Percentiles rank a stretch among this genome's conserved stretches.
These are phyloP conservation scores for Tulasnella sp. DNA, from an alignment of 768 basidiomycete species.

Conservation along the genomic window DNA sequence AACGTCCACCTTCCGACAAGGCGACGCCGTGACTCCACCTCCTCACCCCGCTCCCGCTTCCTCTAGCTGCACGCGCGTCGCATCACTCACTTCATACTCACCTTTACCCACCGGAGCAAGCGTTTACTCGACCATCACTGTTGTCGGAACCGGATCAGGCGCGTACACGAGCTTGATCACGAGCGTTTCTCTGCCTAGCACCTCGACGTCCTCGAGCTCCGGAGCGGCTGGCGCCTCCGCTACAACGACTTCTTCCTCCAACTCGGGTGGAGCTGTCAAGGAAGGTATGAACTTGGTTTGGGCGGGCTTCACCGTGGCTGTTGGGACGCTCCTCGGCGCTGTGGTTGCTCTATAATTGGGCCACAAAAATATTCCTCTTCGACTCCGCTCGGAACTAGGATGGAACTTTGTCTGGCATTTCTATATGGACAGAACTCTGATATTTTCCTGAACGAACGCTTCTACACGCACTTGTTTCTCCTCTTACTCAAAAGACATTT, in stretches of 20 bases:
- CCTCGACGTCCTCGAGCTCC: not conserved
- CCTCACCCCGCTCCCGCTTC: slow-evolving; percentile 35
- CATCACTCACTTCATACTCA: slow-evolving; percentile 7
- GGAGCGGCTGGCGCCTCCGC: not conserved
- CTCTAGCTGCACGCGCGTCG: slow-evolving; percentile 17
- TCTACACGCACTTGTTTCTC: too few relatives aligned
- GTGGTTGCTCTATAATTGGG: not conserved
- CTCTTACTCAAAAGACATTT: too few relatives aligned
- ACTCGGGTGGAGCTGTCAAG: not conserved
- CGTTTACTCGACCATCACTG: not conserved
- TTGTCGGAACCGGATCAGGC: not conserved
- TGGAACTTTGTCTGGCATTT: too few relatives aligned
- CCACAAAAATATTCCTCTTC: too few relatives aligned
- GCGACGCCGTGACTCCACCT: slow-evolving; percentile 41
- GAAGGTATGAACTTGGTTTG: not conserved
- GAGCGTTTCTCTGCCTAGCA: not conserved
- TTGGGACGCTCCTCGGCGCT: not conserved
- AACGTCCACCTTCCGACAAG: slow-evolving; percentile 55
- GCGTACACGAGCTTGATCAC: not conserved
- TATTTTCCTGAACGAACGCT: too few relatives aligned
- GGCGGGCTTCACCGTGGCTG: not conserved
- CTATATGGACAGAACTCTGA: too few relatives aligned
- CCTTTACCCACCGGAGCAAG: not conserved
- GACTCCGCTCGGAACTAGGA: too few relatives aligned
- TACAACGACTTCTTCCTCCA: not conserved